Base-by-base conservation (phyloP, 495 filamentous ascomycete genomes). In the Penicillium parvum region DNA sequence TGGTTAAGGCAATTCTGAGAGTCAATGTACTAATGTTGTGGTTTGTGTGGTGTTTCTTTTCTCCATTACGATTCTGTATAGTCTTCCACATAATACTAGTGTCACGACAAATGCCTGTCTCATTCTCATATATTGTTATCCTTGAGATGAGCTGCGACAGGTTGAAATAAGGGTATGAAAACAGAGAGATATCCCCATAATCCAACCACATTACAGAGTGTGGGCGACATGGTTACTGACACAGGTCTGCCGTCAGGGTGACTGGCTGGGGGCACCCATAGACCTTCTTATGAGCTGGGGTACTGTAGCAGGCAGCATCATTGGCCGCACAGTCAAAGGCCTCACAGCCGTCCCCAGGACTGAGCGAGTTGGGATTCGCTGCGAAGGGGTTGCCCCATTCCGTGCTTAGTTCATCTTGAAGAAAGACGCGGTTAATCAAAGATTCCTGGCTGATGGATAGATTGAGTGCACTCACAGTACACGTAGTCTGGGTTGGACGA, bases 371-470 rank as follows among this genome's bases (percentile, higher is more conserved):
- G 10, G 55, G 40, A 27, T 41, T 35, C 29, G 51, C 55, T 16
- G 58, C 58, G 35, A 61, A 61, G 36, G 55, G 58, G 34, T 61
- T 61, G 16, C 58, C 58, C 49, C 46, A 61, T 45, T 61, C 51
- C 18, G 55, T 51, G 51, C 51, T 61, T 14, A 61, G 28, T 38
- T 61, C 51, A 43, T 61, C 58, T 60, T 25, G 17, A 49, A 39
- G 36, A 44, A 35, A 17, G 23, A 36, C 30, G 26, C 6, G 9
- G 42, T 55, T 35, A 52, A 35, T 27, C 28, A 37, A 35, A 40
- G 3, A 35, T 44, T 35, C 16, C 26, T 41, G 25, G 25, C 30
- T 39, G 17, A 32, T 4, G 43, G 28, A 37, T 44, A 42, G 12
- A 55, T 45, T 40, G 3, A 22, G 4, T 47, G 26, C 17, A 58